Evolutionary conservation across 495 filamentous ascomycete species (phyloP).

Genomic region (Aspergillus funiculosus): DNA sequence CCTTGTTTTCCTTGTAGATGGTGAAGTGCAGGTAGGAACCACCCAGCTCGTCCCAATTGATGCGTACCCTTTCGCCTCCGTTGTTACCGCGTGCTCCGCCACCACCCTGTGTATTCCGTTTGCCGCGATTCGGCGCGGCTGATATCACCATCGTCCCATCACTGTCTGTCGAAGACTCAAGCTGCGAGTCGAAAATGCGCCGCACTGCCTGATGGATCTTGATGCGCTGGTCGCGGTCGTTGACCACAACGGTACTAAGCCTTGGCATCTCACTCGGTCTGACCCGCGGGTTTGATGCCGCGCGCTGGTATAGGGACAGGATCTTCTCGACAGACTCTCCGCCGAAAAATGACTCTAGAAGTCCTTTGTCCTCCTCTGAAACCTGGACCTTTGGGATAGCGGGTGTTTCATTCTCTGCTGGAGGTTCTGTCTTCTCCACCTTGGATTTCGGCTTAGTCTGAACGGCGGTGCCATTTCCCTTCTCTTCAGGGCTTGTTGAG

Average conservation of each 20-base stretch:
- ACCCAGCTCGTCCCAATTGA: constrained; percentile 57
- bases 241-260: constrained; percentile 38
- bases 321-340: constrained; percentile 35
- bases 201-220: constrained; percentile 62
- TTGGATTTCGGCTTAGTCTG: constrained; percentile 4
- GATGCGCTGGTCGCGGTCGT: constrained; percentile 56
- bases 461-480: constrained; percentile 9
- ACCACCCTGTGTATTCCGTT: constrained; percentile 27
- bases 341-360: constrained; percentile 43
- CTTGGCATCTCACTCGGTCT: constrained; percentile 39
- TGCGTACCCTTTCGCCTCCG: constrained; percentile 24
- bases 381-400: constrained; percentile 30
- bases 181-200: constrained; percentile 58
- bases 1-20: constrained; percentile 95
- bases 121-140: constrained; percentile 41
- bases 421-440: constrained; percentile 6
- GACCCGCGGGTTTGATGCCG: constrained; percentile 35
- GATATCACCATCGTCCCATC: constrained; percentile 56
- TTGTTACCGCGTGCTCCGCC: constrained; percentile 22
- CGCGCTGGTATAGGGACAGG: constrained; percentile 40
- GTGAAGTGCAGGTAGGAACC: constrained; percentile 87
- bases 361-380: constrained; percentile 41
- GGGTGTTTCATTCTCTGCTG: constrained; percentile 11
- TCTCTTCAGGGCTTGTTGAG: constrained; percentile 13
- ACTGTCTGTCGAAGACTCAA: constrained; percentile 57